Conservation (phyloP, 148 eudicot genomes). For the Suaeda aralocaspica region DNA sequence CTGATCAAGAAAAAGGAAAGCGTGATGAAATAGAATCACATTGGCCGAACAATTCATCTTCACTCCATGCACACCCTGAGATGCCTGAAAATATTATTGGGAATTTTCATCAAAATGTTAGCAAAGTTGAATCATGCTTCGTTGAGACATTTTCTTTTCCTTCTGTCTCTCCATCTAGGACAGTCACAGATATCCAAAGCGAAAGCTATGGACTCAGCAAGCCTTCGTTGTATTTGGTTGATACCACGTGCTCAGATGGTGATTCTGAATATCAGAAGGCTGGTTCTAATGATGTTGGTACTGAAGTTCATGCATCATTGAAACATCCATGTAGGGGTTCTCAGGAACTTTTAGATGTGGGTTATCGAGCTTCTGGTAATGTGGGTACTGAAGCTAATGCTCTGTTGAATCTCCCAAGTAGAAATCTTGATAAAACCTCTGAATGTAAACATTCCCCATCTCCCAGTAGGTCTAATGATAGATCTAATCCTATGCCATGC, state of each 20-base stretch:
- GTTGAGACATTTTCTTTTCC: conserved; percentile 35
- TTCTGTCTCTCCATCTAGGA: conserved; percentile 39
- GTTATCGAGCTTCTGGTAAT: conserved; percentile 24
- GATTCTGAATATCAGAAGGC: conserved; percentile 26
- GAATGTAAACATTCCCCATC: conserved; percentile 32
- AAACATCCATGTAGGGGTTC: conserved; percentile 21
- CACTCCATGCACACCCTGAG: conserved; percentile 36
- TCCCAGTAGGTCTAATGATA: conserved; percentile 30
- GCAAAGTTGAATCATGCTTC: conserved; percentile 24
- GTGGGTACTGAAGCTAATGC: conserved; percentile 17
- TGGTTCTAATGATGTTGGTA: conserved; percentile 18
- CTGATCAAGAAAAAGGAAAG: conserved; percentile 25
- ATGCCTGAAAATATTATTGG: conserved; percentile 26
- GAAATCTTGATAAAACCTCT: conserved; percentile 27
- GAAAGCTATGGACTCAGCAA: conserved; percentile 22
- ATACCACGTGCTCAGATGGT: conserved; percentile 22
- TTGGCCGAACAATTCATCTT: conserved; percentile 31
- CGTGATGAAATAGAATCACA: conserved; percentile 6
- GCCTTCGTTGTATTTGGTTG: conserved; percentile 30
- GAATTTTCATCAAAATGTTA: conserved; percentile 24
- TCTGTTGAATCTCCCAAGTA: conserved; percentile 20
- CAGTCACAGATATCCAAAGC: conserved; percentile 18
- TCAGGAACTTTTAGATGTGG: conserved; percentile 30
- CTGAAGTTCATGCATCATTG: conserved; percentile 17
- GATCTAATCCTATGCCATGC: conserved; percentile 34